Percentiles rank a stretch among this genome's conserved stretches.
These are phyloP conservation scores for Acanthamoeba triangularis DNA, from an alignment of 208 protist species.

Conservation along the genomic window DNA sequence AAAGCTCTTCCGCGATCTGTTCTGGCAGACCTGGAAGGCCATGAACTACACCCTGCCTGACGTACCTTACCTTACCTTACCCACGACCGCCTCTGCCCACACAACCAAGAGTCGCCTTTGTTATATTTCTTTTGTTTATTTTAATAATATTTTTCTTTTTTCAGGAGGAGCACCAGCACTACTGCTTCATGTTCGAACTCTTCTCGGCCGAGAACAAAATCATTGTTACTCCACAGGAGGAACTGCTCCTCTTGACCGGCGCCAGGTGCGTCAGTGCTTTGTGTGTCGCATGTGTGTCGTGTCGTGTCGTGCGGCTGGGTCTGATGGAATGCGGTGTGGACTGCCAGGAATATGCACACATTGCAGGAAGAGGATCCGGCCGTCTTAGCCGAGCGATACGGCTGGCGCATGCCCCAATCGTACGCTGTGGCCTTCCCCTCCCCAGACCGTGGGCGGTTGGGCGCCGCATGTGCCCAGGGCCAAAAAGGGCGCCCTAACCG, in stretches of 20 bases:
- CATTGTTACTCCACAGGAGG: neutral
- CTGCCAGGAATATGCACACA: neutral
- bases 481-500: neutral
- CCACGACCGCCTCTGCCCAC: too few species aligned
- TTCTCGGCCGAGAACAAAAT: slow-evolving; percentile 52
- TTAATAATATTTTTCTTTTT: neutral
- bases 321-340: neutral
- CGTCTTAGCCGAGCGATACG: slow-evolving; percentile 14
- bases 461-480: neutral
- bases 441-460: neutral
- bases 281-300: neutral
- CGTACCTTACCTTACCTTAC: too few species aligned
- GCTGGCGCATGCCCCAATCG: slow-evolving; percentile 20
- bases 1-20: slow-evolving; percentile 13
- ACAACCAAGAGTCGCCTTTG: too few species aligned
- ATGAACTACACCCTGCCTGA: neutral
- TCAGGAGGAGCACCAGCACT: slow-evolving; percentile 25
- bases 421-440: neutral
- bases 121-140: too few species aligned
- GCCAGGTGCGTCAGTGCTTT: neutral
- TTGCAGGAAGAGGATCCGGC: slow-evolving; percentile 11
- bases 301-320: too few species aligned
- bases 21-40: slow-evolving; percentile 5
- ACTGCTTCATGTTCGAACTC: slow-evolving; percentile 60
- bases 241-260: slow-evolving; percentile 8